Evolutionary conservation across 2,329 filamentous ascomycete species (phyloP).

Genomic region (Daldinia eschscholtzii): DNA sequence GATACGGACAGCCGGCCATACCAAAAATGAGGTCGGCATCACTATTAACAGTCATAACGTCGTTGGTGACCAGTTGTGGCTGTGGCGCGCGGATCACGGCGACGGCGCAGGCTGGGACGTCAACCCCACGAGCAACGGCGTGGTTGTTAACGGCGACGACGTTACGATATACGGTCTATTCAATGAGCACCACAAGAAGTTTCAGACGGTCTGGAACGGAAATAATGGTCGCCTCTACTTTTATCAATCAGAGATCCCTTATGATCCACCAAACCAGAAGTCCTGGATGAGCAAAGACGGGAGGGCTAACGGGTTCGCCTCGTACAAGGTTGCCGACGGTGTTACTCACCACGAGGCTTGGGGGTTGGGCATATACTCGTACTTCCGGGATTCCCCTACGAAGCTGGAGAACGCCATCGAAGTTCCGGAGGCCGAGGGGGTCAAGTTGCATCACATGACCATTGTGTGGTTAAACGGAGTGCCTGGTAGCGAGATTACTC

Average conservation of each 20-base stretch:
- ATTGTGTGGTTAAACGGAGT: conserved; percentile 52
- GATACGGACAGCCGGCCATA: conserved; percentile 49
- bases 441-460: conserved; percentile 51
- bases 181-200: conserved; percentile 53
- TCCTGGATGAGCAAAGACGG: conserved; percentile 48
- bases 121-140: conserved; percentile 51
- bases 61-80: conserved; percentile 52
- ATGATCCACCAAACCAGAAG: conserved; percentile 52
- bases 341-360: conserved; percentile 52
- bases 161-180: conserved; percentile 53
- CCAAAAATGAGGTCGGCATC: conserved; percentile 51
- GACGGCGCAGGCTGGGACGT: conserved; percentile 49
- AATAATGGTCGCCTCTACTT: conserved; percentile 52
- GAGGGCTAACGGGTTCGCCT: conserved; percentile 50
- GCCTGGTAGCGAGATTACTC: conserved; percentile 51
- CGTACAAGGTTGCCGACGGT: conserved; percentile 51
- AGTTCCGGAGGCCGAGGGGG: conserved; percentile 45
- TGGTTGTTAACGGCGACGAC: conserved; percentile 51
- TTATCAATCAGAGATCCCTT: conserved; percentile 54
- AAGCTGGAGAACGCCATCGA: conserved; percentile 54
- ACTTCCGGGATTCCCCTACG: conserved; percentile 52
- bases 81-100: conserved; percentile 54
- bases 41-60: conserved; percentile 51
- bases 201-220: conserved; percentile 54
- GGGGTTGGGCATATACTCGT: conserved; percentile 53